Conservation (phyloP, 164 flowering plant species). For the Warburgia ugandensis region DNA sequence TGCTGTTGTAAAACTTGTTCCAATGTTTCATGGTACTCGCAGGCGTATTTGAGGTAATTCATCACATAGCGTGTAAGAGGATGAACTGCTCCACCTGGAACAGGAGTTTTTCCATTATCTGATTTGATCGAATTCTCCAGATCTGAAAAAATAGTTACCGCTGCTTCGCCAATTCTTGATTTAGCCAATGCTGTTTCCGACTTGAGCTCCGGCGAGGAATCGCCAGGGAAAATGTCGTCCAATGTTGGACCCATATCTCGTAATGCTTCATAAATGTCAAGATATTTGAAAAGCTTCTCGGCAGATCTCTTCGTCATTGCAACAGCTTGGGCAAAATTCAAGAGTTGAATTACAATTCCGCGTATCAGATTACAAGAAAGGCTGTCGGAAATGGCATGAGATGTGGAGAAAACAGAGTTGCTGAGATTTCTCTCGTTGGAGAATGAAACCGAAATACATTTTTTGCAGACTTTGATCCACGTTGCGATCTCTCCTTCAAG, state of each 20-base stretch:
- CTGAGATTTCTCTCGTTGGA: conserved; percentile 43
- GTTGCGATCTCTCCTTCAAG: conserved; percentile 47
- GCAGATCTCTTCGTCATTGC: conserved; percentile 53
- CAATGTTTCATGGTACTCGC: conserved; percentile 65
- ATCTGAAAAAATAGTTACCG: conserved; percentile 50
- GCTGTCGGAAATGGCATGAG: conserved; percentile 14
- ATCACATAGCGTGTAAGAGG: conserved; percentile 80
- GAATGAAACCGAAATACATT: conserved; percentile 32
- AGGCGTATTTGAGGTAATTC: conserved; percentile 62
- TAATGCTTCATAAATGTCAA: conserved; percentile 70
- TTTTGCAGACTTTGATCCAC: conserved; percentile 56
- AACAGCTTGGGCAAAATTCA: conserved; percentile 64
- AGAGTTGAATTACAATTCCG: conserved; percentile 32
- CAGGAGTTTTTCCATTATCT: conserved; percentile 55
- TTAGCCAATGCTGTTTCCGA: conserved; percentile 29
- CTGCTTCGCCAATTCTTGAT: conserved; percentile 51
- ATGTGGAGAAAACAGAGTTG: conserved; percentile 34
- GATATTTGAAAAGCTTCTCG: conserved; percentile 67
- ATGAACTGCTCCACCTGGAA: conserved; percentile 84
- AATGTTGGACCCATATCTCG: conserved; percentile 28
- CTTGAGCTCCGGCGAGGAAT: conserved; percentile 29
- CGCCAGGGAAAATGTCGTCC: conserved; percentile 17
- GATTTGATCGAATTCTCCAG: conserved; percentile 64
- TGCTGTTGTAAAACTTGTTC: conserved; percentile 50
- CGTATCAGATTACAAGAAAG: conserved; percentile 33